phyloP scores from a whole-genome alignment of 169 alveolate genomes.

The Theileria annulata region DNA sequence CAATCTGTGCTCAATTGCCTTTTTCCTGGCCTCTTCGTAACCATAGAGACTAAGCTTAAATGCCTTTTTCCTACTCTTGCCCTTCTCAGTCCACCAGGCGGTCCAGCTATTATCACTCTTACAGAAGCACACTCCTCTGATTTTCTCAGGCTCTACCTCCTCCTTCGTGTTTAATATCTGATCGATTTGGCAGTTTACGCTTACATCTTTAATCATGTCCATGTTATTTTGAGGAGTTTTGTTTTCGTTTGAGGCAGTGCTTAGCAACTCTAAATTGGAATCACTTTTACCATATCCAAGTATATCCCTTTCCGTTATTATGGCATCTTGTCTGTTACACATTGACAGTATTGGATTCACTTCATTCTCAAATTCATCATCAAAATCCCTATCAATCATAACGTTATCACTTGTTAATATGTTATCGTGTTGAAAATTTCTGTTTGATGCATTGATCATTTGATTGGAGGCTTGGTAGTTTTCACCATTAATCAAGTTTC shows the following conservation, averaged over 20 bases:
- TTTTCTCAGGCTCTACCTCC: conserved; percentile 43
- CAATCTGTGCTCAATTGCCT: conserved; percentile 75
- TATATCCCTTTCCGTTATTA: conserved; percentile 24
- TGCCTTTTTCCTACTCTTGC: conserved; percentile 67
- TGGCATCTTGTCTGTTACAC: neutral
- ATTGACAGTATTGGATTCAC: conserved; percentile 32
- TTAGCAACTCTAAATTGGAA: conserved; percentile 1
- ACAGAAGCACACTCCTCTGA: conserved; percentile 68
- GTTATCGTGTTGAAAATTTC: neutral
- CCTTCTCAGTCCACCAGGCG: conserved; percentile 73
- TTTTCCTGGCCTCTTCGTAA: conserved; percentile 70
- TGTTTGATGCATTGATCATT: neutral
- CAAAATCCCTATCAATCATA: neutral
- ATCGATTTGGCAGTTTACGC: conserved; percentile 43
- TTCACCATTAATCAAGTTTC: conserved; percentile 26
- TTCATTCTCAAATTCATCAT: conserved; percentile 16
- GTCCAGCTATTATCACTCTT: conserved; percentile 69
- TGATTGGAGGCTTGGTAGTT: neutral
- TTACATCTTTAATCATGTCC: conserved; percentile 20
- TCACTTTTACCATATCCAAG: conserved; percentile 26
- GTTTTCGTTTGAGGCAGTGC: neutral
- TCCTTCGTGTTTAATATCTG: conserved; percentile 24
- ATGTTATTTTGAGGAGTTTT: conserved; percentile 1
- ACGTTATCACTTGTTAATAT: conserved; percentile 6
- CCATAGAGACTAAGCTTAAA: conserved; percentile 67